Base-by-base conservation (phyloP, 768 basidiomycete genomes). In the Boletus sensibilis region DNA sequence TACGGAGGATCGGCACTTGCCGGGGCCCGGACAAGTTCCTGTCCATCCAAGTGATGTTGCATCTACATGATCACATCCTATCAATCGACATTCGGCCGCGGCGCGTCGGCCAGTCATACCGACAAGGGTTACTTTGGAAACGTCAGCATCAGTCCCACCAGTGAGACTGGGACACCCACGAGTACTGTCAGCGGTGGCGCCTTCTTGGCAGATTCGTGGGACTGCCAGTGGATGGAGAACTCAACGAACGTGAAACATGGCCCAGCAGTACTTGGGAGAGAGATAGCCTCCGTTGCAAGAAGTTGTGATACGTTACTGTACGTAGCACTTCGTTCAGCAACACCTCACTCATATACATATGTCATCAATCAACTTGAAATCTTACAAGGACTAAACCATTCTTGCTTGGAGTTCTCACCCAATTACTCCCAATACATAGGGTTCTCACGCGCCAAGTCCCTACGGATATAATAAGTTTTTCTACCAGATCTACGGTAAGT, bases 1-100 rank as follows among this genome's bases (percentile, higher is more conserved):
- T 68, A 90, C 85, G n/a, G 92, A 93, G 52, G 92, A 92, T 63
- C 81, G 88, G 29, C 92, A 92, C 1, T 79, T 82, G 6, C n/a
- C n/a, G n/a, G n/a, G n/a, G n/a, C n/a, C 83, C 84, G 1, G 89
- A 89, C 73, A 92, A 90, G 68, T 94, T 92, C 75, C 74, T 94
- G 27, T 81, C 86, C 10, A 91, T 94, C 57, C 87, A 90, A 67
- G 73, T 87, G 1, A 74, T 86, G 45, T 25, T 3, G 25, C 25
- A 25, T 25, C 25, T 25, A 5, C 25, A 25, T 4, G 2, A 67
- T 75, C 27, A 82, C 87, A 1, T 81, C 83, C 1, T 90, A 82
- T 75, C 82, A 90, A 38, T 75, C 87, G 0, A 80, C 82, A 12
- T 90, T 90, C n/a, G n/a, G n/a, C n/a, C n/a, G n/a, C 75, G 81